These are phyloP conservation scores for Quercus dentata DNA, from an alignment of 306 rosid genomes.

Conservation along the genomic window DNA sequence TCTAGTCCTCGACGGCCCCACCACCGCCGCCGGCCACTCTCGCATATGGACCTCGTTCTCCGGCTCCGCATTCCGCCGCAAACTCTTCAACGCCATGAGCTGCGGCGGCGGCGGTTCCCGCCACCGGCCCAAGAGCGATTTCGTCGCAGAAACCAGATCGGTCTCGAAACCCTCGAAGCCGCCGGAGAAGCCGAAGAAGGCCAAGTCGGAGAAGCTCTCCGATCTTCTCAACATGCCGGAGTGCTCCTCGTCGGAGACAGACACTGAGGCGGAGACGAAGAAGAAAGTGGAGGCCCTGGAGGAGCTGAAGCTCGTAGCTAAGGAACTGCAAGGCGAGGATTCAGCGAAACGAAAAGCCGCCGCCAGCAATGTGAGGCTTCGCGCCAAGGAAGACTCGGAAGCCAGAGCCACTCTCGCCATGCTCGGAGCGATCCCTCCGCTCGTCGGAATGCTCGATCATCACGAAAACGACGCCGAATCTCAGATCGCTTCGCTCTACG, in stretches of 20 bases:
- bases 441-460: slow-evolving; percentile 79
- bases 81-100: slow-evolving; percentile 73
- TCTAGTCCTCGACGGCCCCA: slow-evolving; percentile 45
- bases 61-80: slow-evolving; percentile 61
- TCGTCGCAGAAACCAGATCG: slow-evolving; percentile 20
- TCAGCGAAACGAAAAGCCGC: slow-evolving; percentile 44
- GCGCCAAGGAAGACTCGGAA: slow-evolving; percentile 69
- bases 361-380: slow-evolving; percentile 57
- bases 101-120: slow-evolving; percentile 76
- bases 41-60: slow-evolving; percentile 59
- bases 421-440: slow-evolving; percentile 92
- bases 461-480: slow-evolving; percentile 39
- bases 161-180: slow-evolving; percentile 2
- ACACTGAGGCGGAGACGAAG: slow-evolving; percentile 46
- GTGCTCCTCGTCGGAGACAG: slow-evolving; percentile 36
- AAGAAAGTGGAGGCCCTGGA: slow-evolving; percentile 56
- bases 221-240: slow-evolving; percentile 66
- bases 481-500: slow-evolving; percentile 88
- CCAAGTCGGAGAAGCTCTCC: slow-evolving; percentile 68
- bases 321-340: slow-evolving; percentile 59
- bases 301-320: slow-evolving; percentile 63
- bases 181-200: slow-evolving; percentile 4
- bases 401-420: slow-evolving; percentile 73
- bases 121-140: slow-evolving; percentile 15
- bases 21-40: slow-evolving; percentile 33